phyloP scores from a whole-genome alignment of 768 basidiomycete genomes.

The Mycena olivaceomarginata region DNA sequence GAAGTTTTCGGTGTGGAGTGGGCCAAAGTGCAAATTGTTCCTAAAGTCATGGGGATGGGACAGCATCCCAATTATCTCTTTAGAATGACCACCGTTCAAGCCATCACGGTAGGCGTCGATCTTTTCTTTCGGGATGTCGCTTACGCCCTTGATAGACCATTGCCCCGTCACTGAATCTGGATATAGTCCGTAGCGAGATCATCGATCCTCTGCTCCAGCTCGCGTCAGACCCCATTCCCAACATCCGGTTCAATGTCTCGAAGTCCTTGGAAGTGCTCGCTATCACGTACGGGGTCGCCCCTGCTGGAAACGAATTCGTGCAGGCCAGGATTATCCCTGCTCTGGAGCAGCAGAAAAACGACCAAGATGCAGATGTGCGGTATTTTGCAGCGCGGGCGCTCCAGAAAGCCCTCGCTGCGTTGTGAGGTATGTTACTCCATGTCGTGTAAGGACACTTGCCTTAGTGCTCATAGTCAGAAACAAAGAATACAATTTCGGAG shows the following conservation, averaged over 20 bases:
- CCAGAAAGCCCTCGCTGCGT: conserved; percentile 65
- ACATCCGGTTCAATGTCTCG: conserved; percentile 99
- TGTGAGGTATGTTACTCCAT: conserved; percentile 37
- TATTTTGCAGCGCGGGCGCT: conserved; percentile 93
- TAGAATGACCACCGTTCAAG: conserved; percentile 99
- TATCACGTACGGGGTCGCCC: conserved; percentile 73
- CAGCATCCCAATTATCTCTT: conserved; percentile 97
- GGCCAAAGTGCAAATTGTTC: conserved; percentile 95
- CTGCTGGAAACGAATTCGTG: conserved; percentile 86
- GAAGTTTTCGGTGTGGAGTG: conserved; percentile 99
- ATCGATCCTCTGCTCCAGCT: conserved; percentile 90
- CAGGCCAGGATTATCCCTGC: conserved; percentile 86
- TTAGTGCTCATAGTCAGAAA: conserved; percentile 31
- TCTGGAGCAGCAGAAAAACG: conserved; percentile 90
- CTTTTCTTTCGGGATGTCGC: conserved; percentile 23
- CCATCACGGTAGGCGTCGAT: conserved; percentile 87
- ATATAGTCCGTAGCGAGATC: conserved; percentile 90
- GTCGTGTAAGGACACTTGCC: conserved; percentile 9
- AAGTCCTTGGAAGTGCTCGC: conserved; percentile 96
- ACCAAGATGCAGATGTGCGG: conserved; percentile 96
- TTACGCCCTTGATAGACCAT: conserved; percentile 82
- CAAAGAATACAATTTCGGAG: conserved; percentile 36
- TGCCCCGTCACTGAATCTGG: conserved; percentile 89
- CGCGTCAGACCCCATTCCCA: conserved; percentile 94
- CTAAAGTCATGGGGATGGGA: conserved; percentile 98